A percentile compares a stretch with the other conserved stretches of the same genome.
These are phyloP conservation scores for Pharnaceum exiguum DNA, from an alignment of 148 eudicot genomes.

Conservation along the genomic window DNA sequence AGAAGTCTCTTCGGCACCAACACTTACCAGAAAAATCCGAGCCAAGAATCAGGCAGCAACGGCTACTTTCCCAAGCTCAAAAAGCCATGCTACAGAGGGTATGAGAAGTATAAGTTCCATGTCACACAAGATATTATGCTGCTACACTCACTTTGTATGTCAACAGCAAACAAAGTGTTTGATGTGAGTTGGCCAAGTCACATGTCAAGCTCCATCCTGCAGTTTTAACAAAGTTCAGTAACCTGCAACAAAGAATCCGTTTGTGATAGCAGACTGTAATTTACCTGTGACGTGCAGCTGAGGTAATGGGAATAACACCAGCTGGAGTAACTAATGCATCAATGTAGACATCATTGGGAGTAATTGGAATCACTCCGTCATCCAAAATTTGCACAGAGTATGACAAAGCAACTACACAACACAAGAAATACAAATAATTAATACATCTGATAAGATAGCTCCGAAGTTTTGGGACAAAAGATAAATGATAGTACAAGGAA, in stretches of 20 bases:
- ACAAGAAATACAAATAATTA: slow-evolving; percentile 4
- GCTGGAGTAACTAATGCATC: slow-evolving; percentile 83
- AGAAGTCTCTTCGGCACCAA: too few species aligned
- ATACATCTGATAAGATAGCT: background rate
- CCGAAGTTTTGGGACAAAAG: background rate
- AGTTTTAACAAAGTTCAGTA: background rate
- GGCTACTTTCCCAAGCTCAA: too few species aligned
- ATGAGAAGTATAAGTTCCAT: too few species aligned
- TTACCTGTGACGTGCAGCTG: slow-evolving; percentile 44
- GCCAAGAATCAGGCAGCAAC: too few species aligned
- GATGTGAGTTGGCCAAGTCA: slow-evolving; percentile 9
- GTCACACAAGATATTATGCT: too few species aligned
- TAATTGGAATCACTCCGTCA: slow-evolving; percentile 73
- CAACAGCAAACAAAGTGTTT: background rate
- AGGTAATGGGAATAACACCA: slow-evolving; percentile 72
- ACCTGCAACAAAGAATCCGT: background rate
- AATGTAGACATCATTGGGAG: slow-evolving; percentile 68
- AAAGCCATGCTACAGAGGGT: too few species aligned
- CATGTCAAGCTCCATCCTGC: slow-evolving; percentile 22
- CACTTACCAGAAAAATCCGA: too few species aligned
- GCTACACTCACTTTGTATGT: too few species aligned
- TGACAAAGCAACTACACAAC: slow-evolving; percentile 74
- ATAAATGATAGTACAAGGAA: background rate
- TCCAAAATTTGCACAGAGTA: slow-evolving; percentile 88
- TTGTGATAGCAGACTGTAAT: background rate